Percentiles rank a stretch among this genome's conserved stretches.
phyloP scores from a whole-genome alignment of 306 rosid genomes.

The Amphicarpaea edgeworthii region DNA sequence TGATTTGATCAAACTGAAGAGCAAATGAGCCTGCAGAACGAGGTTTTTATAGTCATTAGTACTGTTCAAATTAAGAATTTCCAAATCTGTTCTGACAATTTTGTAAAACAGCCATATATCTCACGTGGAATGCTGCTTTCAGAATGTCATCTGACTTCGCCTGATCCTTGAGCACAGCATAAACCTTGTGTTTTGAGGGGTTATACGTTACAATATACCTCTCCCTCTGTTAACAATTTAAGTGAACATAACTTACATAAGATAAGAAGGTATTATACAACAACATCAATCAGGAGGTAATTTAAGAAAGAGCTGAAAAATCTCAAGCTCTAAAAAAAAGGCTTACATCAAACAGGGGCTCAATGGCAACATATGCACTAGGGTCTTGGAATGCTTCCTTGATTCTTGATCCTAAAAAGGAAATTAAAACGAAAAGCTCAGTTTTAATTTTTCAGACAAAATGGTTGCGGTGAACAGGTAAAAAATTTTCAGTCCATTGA shows the following conservation, averaged over 20 bases:
- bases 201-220: conserved; percentile 87
- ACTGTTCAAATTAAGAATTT: conserved; percentile 26
- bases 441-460: conserved; percentile 38
- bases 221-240: conserved; percentile 70
- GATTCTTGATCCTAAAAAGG: conserved; percentile 78
- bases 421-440: conserved; percentile 31
- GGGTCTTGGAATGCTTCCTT: conserved; percentile 98
- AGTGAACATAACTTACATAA: conserved; percentile 29
- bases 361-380: conserved; percentile 76
- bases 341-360: conserved; percentile 84
- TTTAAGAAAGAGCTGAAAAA: conserved; percentile 16
- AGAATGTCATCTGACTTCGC: conserved; percentile 96
- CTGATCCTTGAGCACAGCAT: conserved; percentile 93
- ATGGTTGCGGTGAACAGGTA: conserved; percentile 38
- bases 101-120: conserved; percentile 49
- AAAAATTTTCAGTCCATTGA: conserved; percentile 26
- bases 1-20: conserved; percentile 72
- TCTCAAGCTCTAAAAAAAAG: conserved; percentile 24
- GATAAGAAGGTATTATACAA: conserved; percentile 34
- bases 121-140: conserved; percentile 96
- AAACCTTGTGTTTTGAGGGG: conserved; percentile 78
- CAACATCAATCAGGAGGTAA: conserved; percentile 27
- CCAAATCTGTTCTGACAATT: conserved; percentile 24
- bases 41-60: conserved; percentile 38
- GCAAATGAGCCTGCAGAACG: conserved; percentile 88